phyloP scores from a whole-genome alignment of 2,329 filamentous ascomycete species.

The Calonectria naviculata region DNA sequence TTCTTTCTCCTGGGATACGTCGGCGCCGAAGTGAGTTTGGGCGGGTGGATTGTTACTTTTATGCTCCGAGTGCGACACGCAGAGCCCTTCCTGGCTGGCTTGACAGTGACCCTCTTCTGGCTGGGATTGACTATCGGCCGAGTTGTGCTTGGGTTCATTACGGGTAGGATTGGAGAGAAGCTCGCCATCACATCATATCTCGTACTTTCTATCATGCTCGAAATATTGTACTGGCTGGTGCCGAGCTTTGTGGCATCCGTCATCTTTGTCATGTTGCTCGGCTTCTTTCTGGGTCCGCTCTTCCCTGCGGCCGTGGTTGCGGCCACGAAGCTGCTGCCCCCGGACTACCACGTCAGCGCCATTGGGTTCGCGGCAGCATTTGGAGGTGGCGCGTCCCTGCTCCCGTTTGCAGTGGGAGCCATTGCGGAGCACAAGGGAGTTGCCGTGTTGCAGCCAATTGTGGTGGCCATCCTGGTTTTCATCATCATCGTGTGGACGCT shows the following conservation, averaged over 20 bases:
- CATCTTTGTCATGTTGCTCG: slow-evolving; percentile 76
- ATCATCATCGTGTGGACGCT: slow-evolving; percentile 58
- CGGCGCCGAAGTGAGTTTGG: slow-evolving; percentile 79
- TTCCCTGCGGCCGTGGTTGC: slow-evolving; percentile 82
- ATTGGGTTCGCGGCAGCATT: slow-evolving; percentile 86
- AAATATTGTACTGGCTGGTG: slow-evolving; percentile 85
- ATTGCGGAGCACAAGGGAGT: slow-evolving; percentile 71
- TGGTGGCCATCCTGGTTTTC: slow-evolving; percentile 59
- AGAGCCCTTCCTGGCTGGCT: slow-evolving; percentile 76
- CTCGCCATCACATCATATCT: slow-evolving; percentile 73
- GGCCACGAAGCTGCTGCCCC: slow-evolving; percentile 79
- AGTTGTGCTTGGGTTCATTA: slow-evolving; percentile 80
- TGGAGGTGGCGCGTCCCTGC: slow-evolving; percentile 76
- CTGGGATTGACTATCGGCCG: slow-evolving; percentile 82
- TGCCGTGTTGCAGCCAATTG: slow-evolving; percentile 66
- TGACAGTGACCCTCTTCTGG: slow-evolving; percentile 87
- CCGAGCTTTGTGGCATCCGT: slow-evolving; percentile 80
- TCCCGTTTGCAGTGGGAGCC: slow-evolving; percentile 76
- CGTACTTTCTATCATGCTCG: slow-evolving; percentile 68
- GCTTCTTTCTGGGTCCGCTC: slow-evolving; percentile 83
- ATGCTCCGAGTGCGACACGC: slow-evolving; percentile 84
- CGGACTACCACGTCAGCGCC: slow-evolving; percentile 79
- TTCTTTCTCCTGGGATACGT: slow-evolving; percentile 84
- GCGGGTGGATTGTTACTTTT: slow-evolving; percentile 85
- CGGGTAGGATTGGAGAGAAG: slow-evolving; percentile 79